Conservation (phyloP, 345 rosid genomes). For the Durio zibethinus region DNA sequence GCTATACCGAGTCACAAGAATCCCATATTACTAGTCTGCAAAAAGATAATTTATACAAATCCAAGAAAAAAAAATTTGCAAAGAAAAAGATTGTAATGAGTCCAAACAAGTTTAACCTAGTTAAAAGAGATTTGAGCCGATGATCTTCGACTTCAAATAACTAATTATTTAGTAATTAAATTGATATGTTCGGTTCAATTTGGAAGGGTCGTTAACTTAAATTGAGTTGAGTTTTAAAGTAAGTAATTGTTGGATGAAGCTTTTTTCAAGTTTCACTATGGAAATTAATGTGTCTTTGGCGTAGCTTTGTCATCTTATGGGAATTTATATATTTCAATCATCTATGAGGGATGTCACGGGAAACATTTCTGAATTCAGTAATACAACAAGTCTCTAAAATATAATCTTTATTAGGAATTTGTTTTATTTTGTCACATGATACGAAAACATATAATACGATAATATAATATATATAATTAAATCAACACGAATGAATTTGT, state of each 20-base stretch:
- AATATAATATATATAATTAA: background rate
- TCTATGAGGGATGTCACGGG: conserved; percentile 43
- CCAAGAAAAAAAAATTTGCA: background rate
- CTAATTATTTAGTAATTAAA: no score
- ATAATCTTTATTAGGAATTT: conserved; percentile 24
- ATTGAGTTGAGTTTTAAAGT: background rate
- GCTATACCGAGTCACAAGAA: conserved; percentile 35
- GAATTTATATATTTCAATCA: conserved; percentile 11
- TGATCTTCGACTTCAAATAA: no score
- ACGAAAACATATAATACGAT: background rate
- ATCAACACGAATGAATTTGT: conserved; percentile 16
- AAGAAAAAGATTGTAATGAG: background rate
- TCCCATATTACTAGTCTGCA: conserved; percentile 16
- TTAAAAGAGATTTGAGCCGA: no score
- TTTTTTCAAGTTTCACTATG: background rate
- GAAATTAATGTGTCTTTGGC: background rate
- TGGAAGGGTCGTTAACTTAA: background rate
- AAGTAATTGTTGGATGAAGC: background rate
- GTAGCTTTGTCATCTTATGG: background rate
- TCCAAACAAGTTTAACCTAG: no score
- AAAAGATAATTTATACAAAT: conserved; percentile 1
- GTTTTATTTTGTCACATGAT: conserved; percentile 34
- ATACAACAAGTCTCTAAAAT: conserved; percentile 18
- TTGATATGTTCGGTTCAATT: no score
- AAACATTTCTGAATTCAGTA: conserved; percentile 37